Evolutionary conservation across 2,329 filamentous ascomycete genomes (phyloP).

Genomic region (Neofusicoccum kwambonambiense): DNA sequence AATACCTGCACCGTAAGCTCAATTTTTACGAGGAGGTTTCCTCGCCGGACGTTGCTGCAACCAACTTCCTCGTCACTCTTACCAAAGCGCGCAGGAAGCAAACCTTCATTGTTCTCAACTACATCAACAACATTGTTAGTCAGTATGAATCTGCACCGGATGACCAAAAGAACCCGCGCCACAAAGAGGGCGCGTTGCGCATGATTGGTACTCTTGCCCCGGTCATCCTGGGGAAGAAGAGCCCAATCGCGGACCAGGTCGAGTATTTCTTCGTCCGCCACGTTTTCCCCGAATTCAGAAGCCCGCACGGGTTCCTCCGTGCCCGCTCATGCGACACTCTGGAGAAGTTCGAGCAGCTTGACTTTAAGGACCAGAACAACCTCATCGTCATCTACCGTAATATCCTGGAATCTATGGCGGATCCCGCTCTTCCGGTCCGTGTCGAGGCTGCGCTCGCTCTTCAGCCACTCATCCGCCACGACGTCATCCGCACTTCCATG

Average conservation of each 20-base stretch:
- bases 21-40: conserved; percentile 98
- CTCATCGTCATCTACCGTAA: conserved; percentile 94
- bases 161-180: conserved; percentile 86
- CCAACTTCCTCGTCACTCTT: conserved; percentile 91
- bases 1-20: conserved; percentile 94
- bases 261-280: conserved; percentile 98
- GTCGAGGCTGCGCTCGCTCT: conserved; percentile 92
- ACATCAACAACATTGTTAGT: conserved; percentile 93
- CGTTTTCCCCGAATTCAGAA: conserved; percentile 97
- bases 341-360: conserved; percentile 95
- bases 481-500: conserved; percentile 92
- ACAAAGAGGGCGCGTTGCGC: conserved; percentile 92
- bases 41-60: conserved; percentile 90
- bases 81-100: conserved; percentile 95
- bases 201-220: conserved; percentile 96
- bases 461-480: conserved; percentile 92
- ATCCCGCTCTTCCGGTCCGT: conserved; percentile 86
- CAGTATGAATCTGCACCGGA: conserved; percentile 83
- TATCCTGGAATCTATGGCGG: conserved; percentile 95
- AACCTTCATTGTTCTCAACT: conserved; percentile 90
- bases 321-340: conserved; percentile 95
- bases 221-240: conserved; percentile 96
- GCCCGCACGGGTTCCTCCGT: conserved; percentile 84
- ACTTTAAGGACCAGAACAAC: conserved; percentile 96
- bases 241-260: conserved; percentile 93